Percentiles rank a stretch among this genome's conserved stretches.
phyloP scores from a whole-genome alignment of 1,284 basidiomycete genomes.

The Malassezia japonica region DNA sequence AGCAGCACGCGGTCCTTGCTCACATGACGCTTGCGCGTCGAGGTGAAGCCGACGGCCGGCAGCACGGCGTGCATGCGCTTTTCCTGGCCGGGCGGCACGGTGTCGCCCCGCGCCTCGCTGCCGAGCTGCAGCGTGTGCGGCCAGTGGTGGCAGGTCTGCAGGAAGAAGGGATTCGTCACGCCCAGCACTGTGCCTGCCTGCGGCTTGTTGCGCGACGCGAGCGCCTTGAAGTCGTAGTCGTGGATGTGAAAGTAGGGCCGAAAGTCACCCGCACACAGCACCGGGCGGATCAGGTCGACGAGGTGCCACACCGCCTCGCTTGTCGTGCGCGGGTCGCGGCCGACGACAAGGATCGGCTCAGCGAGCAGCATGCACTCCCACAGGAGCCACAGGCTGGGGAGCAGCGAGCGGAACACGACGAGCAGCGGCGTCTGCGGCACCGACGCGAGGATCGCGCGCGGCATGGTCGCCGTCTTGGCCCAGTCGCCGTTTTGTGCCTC shows the following conservation, averaged over 20 bases:
- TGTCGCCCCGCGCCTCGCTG: not conserved
- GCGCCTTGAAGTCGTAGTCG: conserved; percentile 66
- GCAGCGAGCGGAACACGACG: conserved; percentile 48
- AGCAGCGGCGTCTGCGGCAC: conserved; percentile 56
- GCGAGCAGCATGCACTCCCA: conserved; percentile 64
- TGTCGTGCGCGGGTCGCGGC: conserved; percentile 66
- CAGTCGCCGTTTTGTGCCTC: conserved; percentile 32
- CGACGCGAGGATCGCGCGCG: conserved; percentile 64
- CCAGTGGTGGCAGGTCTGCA: conserved; percentile 80
- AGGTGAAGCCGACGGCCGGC: conserved; percentile 50
- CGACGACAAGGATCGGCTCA: conserved; percentile 74
- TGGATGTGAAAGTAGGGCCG: conserved; percentile 93
- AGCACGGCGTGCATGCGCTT: conserved; percentile 23
- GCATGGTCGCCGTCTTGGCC: conserved; percentile 7
- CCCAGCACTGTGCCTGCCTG: conserved; percentile 74
- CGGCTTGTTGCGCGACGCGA: conserved; percentile 75
- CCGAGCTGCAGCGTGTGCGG: conserved; percentile 67
- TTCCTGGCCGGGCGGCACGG: not conserved
- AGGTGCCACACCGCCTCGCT: conserved; percentile 61
- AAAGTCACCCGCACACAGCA: conserved; percentile 74
- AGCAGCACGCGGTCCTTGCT: conserved; percentile 71
- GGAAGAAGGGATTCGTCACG: conserved; percentile 89
- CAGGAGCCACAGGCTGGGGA: conserved; percentile 64
- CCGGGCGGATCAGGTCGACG: conserved; percentile 74
- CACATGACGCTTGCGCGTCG: conserved; percentile 71